A percentile compares a stretch with the other conserved stretches of the same genome.
Conservation (phyloP, 805 yeast genomes). For the Cyberlindnera nakhonratchasimensis region DNA sequence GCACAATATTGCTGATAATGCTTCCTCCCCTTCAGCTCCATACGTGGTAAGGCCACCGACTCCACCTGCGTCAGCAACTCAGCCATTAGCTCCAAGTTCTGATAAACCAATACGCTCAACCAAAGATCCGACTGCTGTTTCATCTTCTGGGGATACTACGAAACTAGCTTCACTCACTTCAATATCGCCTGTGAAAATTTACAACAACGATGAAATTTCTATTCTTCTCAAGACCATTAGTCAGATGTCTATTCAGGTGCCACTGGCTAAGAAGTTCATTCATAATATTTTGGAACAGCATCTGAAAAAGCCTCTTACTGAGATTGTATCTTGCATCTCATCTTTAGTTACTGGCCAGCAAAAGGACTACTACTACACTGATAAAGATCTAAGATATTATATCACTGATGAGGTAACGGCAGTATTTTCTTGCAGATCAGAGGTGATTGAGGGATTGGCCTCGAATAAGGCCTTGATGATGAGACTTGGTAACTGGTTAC, state of each 20-base stretch:
- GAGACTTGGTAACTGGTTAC: constrained; percentile 7
- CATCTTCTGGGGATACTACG: no score
- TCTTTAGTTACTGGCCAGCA: neutral
- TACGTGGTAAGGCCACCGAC: neutral
- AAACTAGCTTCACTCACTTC: no score
- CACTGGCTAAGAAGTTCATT: neutral
- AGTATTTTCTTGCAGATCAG: neutral
- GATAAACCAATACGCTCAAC: no score
- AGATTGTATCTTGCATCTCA: neutral
- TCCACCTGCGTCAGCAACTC: neutral
- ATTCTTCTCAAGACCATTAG: neutral
- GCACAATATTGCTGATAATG: no score
- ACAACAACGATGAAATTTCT: neutral
- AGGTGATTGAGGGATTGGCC: neutral
- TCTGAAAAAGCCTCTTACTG: neutral
- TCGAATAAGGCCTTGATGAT: neutral
- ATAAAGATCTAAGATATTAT: constrained; percentile 1
- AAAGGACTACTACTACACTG: neutral
- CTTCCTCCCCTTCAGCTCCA: neutral
- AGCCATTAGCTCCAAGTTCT: no score
- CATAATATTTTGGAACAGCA: neutral
- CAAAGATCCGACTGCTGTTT: no score
- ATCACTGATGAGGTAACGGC: neutral
- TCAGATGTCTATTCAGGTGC: neutral
- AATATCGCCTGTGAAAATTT: neutral